Evolutionary conservation across 2,329 filamentous ascomycete genomes (phyloP).

Genomic region (Chaetomiaceae sp.): DNA sequence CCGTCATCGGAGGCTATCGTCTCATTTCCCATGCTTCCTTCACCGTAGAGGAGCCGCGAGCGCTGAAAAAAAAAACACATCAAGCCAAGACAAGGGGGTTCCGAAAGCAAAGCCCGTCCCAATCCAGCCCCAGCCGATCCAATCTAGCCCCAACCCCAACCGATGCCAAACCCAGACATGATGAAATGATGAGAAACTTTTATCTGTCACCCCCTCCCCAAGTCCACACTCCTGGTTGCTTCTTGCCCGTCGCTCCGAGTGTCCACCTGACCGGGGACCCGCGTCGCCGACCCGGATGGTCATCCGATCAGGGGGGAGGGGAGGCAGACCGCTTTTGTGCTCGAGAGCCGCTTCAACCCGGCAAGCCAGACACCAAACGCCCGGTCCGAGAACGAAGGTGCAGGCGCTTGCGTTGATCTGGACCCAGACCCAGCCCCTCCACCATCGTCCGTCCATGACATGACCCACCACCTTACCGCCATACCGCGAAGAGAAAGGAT

Average conservation of each 20-base stretch:
- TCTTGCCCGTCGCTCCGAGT: not conserved
- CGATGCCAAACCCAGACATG: conserved; percentile 1
- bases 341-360: too few species aligned
- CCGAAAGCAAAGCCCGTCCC: not conserved
- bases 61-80: not conserved
- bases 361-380: too few species aligned
- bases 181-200: conserved; percentile 1
- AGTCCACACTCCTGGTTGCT: too few species aligned
- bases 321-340: conserved; percentile 4
- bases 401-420: too few species aligned
- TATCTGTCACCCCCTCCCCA: not conserved
- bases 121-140: not conserved
- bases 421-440: too few species aligned
- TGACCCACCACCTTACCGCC: not conserved
- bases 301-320: not conserved
- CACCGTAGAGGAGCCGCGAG: not conserved
- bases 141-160: conserved; percentile 1
- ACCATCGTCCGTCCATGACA: not conserved
- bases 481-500: not conserved
- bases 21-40: not conserved
- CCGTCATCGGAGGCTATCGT: conserved; percentile 1
- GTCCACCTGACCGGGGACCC: not conserved
- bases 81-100: not conserved
- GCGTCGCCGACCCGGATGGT: not conserved
- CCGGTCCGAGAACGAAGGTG: not conserved